Base-by-base conservation (phyloP, 352 stramenopile genomes). In the Globisporangium alternatum region DNA sequence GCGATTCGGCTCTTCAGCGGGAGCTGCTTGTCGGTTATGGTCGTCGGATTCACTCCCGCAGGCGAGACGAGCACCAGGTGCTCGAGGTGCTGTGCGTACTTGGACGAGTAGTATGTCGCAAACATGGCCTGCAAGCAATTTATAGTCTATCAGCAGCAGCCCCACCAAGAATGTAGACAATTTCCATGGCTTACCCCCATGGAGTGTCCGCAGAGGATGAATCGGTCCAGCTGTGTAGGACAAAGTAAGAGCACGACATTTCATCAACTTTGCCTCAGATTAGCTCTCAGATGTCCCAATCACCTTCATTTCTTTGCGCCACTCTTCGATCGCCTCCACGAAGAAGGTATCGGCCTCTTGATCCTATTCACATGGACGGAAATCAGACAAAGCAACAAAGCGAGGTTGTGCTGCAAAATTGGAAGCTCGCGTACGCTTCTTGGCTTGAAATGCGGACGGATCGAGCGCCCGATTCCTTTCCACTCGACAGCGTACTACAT, bases 31-130 rank as follows among this genome's bases (percentile, higher is more conserved):
- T 56, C 51, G 7, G 37, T 33, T 9, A 52, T 47, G 5, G 13
- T 37, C 33, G 41, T 28, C 10, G 25, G 3, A 37, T 62, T 62
- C 5, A 74, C 41, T 8, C 56, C 67, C 3, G 64, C 67, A 15
- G 67, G 67, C 19, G 67, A 74, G 15, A 74, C 52, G 21, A 74
- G 60, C 15, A 74, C 35, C 17, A 74, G 35, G 57, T 74, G 67
- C 67, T 74, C 48, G 12, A 74, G 45, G 33, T 49, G 57, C 1
- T 56, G 25, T 12, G 53, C 19, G 15, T 67, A 51, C 19, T 64
- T 48, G 33, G 41, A 57, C 21, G 62, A 21, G 37, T 67, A 67
- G 5, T 55, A 64, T 19, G 62, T 56, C 52, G 54, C 33, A 12
- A 67, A 67, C 35, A 65, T 67, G 15, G 17, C 62, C 62, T 67